Evolutionary conservation across 2,329 filamentous ascomycete species (phyloP).

Genomic region (Claviceps humidiphila): DNA sequence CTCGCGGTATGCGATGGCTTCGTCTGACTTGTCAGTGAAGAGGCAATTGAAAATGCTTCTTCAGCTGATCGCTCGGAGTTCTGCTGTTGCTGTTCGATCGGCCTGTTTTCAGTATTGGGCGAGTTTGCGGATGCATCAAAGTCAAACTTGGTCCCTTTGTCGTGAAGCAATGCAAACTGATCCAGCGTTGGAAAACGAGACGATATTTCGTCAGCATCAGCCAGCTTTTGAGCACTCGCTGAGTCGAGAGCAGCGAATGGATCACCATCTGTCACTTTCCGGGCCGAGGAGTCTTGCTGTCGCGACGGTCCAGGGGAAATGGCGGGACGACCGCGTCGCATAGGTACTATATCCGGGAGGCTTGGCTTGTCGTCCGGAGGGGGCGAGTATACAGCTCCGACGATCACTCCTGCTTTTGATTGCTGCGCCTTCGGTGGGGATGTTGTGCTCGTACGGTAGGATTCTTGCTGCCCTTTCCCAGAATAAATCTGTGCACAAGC

Average conservation of each 20-base stretch:
- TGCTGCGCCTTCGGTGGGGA: conserved; percentile 36
- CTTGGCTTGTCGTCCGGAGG: conserved; percentile 54
- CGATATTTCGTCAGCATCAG: conserved; percentile 64
- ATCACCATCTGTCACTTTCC: conserved; percentile 57
- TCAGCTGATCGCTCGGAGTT: conserved; percentile 69
- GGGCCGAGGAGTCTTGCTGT: conserved; percentile 44
- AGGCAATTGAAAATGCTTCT: conserved; percentile 53
- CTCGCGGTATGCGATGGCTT: conserved; percentile 12
- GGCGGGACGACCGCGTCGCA: conserved; percentile 67
- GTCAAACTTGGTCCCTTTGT: conserved; percentile 71
- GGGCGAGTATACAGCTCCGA: conserved; percentile 74
- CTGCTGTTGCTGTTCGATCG: too few relatives aligned
- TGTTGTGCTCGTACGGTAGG: conserved; percentile 21
- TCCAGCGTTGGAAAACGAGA: conserved; percentile 80
- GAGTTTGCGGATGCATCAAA: conserved; percentile 49
- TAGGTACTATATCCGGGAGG: conserved; percentile 83
- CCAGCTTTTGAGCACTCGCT: conserved; percentile 27
- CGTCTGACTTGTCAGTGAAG: not conserved
- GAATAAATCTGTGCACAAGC: conserved; percentile 51
- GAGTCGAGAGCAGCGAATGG: conserved; percentile 85
- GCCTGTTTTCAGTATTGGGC: conserved; percentile 28
- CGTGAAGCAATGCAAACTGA: conserved; percentile 81
- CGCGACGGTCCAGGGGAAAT: conserved; percentile 25
- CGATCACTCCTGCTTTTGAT: conserved; percentile 43
- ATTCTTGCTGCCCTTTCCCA: conserved; percentile 49